Base-by-base conservation (phyloP, 306 rosid species). In the Leucaena leucocephala region DNA sequence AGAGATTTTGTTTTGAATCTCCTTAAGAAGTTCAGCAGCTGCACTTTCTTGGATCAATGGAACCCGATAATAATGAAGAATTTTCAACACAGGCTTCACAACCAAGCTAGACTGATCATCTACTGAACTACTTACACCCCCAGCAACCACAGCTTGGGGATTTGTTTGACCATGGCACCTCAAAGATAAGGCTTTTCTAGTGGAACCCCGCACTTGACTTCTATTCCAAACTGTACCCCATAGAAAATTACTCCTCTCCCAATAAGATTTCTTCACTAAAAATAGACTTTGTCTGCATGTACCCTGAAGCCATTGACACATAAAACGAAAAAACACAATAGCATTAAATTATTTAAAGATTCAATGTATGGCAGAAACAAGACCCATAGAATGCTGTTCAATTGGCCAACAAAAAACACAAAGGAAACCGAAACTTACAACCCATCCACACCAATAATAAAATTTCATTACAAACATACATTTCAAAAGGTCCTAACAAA, bases 1-100 rank as follows among this genome's bases (percentile, higher is more conserved):
- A 1, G 93, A 90, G 64, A 94, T 82, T 83, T 94, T 92, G 7
- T 14, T 74, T 75, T 91, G 98, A 83, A 92, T 88, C 1, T 88
- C 86, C 85, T 80, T 86, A 57, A 94, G 83, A 86, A 94, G 89
- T 72, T 94, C 94, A 63, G 88, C 77, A 52, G 91, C 82, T 2
- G 94, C 94, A 75, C 94, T 89, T 75, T 88, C 88, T 82, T 90
- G 97, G 34, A 92, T 84, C 72, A 92, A 85, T 0, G 98, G 97
- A 10, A 90, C 61, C 3, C 97, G 91, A 6, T 74, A 94, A 33
- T 88, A 77, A 84, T 94, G 98, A 68, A 90, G 17, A 75, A 92
- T 89, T 72, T 84, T 86, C 4, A 36, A 22, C 0, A 83, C 80
- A 40, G 89, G 88, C 82, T 84, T 88, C 89, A 85, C 89, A 52